Base-by-base conservation (phyloP, 2,329 filamentous ascomycete genomes). In the Colletotrichum cordylinicola region DNA sequence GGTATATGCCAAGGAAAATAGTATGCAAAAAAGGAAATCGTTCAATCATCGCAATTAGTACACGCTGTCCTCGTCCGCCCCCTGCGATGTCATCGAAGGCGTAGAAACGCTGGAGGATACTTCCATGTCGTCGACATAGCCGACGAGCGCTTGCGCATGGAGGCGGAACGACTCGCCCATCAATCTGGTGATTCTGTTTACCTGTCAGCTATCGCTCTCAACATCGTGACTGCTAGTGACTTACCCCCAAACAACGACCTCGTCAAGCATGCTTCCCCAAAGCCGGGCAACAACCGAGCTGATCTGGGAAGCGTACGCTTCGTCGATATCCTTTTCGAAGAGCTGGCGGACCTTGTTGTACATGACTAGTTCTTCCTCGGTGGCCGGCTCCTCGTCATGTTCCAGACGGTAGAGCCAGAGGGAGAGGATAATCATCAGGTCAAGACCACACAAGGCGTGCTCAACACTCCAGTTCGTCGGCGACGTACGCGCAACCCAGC, bases 401-500 rank as follows among this genome's bases (percentile, higher is more conserved):
- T 99, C 97, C 89, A 99, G 94, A 87, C 96, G 96, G 89, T 98
- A 98, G 81, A 99, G 93, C 97, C 97, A 99, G 80, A 98, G 90
- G 82, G 95, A 98, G 80, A 99, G 93, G 80, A 98, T 97, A 84
- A 98, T 97, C 92, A 99, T 98, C 79, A 98, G 90, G 85, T 99
- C 97, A 88, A 99, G 92, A 78, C 96, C 96, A 82, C 96, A 98
- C 74, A 99, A 93, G 68, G 97, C 96, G 84, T 99, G 96, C 88
- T 99, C 97, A 77, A 98, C 95, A 84, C 96, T 98, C 97, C 97
- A 99, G 87, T 98, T 98, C 62, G 97, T 98, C 27, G 97, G 96
- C 62, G 96, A 98, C 27, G 96, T 98, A 80, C 96, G 94, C n/a
- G 96, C 96, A 77, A 98, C 96, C 96, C 97, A 98, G 81, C 96